Conservation (phyloP, 805 yeast genomes). For the Suhomyces kilbournensis region DNA sequence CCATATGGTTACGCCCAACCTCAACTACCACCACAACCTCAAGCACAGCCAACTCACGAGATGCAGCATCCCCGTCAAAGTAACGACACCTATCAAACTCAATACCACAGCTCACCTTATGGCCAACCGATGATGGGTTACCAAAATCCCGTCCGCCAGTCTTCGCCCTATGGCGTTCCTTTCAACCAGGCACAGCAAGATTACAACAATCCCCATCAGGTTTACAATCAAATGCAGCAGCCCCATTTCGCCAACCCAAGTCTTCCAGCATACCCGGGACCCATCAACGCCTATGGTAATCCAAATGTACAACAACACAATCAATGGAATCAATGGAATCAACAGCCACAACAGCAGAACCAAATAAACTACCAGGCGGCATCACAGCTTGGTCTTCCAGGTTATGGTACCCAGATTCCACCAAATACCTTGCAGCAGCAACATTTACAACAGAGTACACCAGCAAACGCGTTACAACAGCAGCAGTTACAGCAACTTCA, state of each 20-base stretch:
- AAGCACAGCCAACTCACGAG: background rate
- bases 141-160: background rate
- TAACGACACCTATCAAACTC: background rate
- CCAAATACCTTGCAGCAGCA: constrained; percentile 8
- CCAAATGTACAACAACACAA: background rate
- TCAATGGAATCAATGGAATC: constrained; percentile 3
- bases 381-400: background rate
- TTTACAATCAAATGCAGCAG: constrained; percentile 4
- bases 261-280: constrained; percentile 1
- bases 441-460: background rate
- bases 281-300: background rate
- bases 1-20: constrained; percentile 21
- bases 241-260: background rate
- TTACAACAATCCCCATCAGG: constrained; percentile 6
- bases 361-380: background rate
- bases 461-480: constrained; percentile 15
- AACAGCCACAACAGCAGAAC: background rate
- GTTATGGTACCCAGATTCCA: background rate
- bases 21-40: constrained; percentile 6
- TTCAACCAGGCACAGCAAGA: constrained; percentile 15
- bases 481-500: constrained; percentile 23
- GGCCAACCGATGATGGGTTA: background rate
- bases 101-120: background rate
- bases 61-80: background rate
- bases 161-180: constrained; percentile 23